phyloP scores from a whole-genome alignment of 2,329 filamentous ascomycete species.

The Fusarium sp. region DNA sequence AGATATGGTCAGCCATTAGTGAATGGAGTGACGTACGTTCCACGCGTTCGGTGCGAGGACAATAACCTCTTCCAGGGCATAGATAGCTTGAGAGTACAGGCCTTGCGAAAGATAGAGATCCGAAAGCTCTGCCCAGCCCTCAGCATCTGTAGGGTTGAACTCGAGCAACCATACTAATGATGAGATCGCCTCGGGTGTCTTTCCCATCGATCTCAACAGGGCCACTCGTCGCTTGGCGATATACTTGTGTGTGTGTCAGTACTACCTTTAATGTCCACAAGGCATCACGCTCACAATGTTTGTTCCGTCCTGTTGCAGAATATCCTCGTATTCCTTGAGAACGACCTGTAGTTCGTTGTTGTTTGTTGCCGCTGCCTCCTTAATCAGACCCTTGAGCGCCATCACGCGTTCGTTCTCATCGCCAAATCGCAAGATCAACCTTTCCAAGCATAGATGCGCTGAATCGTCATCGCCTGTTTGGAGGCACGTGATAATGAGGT shows the following conservation, averaged over 20 bases:
- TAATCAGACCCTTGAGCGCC: constrained; percentile 82
- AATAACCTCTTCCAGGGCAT: constrained; percentile 89
- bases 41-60: constrained; percentile 90
- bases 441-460: constrained; percentile 79
- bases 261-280: neutral
- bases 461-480: constrained; percentile 84
- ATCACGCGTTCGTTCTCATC: constrained; percentile 85
- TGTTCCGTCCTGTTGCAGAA: constrained; percentile 77
- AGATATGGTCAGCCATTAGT: constrained; percentile 23
- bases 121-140: constrained; percentile 92
- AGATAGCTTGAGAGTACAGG: constrained; percentile 84
- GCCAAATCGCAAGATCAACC: constrained; percentile 84
- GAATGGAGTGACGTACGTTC: constrained; percentile 74
- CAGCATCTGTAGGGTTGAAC: constrained; percentile 86
- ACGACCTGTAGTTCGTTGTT: constrained; percentile 74
- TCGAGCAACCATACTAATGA: constrained; percentile 81
- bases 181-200: constrained; percentile 76
- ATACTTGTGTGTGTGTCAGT: constrained; percentile 64
- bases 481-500: constrained; percentile 84
- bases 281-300: constrained; percentile 73
- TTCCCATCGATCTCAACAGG: constrained; percentile 79
- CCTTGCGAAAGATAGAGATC: constrained; percentile 87
- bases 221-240: constrained; percentile 87
- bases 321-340: constrained; percentile 80
- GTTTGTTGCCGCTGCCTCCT: constrained; percentile 81